Conservation (phyloP, 345 rosid species). For the Atalantia buxifolia region DNA sequence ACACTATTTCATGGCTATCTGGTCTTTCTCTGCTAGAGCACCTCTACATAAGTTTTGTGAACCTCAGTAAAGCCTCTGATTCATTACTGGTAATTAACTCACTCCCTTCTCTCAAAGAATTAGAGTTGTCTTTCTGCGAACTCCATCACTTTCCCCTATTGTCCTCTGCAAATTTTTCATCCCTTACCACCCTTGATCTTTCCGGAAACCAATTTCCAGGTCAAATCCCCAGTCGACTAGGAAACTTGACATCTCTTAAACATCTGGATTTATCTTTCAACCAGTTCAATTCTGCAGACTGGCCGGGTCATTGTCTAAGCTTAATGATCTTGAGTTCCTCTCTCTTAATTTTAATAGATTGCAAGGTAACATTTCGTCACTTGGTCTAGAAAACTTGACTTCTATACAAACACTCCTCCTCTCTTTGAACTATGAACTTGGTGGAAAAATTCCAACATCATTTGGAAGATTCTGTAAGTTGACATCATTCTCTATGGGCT, state of each 20-base stretch:
- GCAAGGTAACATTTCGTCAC: too few relatives aligned
- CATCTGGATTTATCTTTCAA: too few relatives aligned
- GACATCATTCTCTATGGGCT: too few relatives aligned
- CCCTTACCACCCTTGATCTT: background rate
- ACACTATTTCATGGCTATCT: background rate
- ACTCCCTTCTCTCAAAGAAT: background rate
- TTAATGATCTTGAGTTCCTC: too few relatives aligned
- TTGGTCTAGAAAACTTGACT: too few relatives aligned
- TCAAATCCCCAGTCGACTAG: too few relatives aligned
- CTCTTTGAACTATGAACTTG: accelerated
- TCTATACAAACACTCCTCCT: too few relatives aligned
- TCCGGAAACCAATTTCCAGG: background rate
- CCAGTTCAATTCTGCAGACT: too few relatives aligned
- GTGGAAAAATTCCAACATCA: too few relatives aligned
- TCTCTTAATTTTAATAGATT: accelerated
- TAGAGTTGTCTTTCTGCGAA: background rate
- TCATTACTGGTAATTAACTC: background rate
- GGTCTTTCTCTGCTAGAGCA: background rate
- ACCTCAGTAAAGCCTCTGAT: background rate
- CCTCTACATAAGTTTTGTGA: background rate
- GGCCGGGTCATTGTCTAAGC: too few relatives aligned
- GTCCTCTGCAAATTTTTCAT: background rate
- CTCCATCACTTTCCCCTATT: background rate
- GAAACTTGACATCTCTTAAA: too few relatives aligned
- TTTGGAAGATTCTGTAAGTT: too few relatives aligned